phyloP scores from a whole-genome alignment of 2,329 filamentous ascomycete species.

The Zarea fungicola region DNA sequence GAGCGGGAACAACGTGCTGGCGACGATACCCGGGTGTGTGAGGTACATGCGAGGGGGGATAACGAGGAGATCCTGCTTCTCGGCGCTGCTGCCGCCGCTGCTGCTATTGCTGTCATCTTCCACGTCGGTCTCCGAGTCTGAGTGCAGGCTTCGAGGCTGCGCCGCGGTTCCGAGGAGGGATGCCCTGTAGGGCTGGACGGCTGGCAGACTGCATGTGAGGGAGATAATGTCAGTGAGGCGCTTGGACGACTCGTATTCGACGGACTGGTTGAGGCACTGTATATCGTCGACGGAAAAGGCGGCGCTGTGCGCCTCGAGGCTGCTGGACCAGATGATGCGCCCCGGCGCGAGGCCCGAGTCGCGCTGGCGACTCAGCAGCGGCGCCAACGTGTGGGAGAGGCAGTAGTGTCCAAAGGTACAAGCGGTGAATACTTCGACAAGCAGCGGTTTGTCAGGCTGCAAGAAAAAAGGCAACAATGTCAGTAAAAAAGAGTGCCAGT shows the following conservation, averaged over 20 bases:
- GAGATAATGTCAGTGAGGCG: conserved; percentile 77
- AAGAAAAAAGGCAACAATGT: neutral
- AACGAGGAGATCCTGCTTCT: conserved; percentile 14
- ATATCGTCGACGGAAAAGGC: conserved; percentile 65
- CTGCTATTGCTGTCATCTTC: conserved; percentile 20
- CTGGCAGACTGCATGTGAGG: conserved; percentile 66
- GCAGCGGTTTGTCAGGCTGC: conserved; percentile 49
- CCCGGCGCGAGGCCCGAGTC: conserved; percentile 40
- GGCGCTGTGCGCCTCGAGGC: conserved; percentile 59
- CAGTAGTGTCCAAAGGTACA: conserved; percentile 97
- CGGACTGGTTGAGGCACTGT: conserved; percentile 59
- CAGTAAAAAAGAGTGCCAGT: neutral
- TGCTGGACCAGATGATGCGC: conserved; percentile 82
- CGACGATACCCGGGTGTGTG: conserved; percentile 81
- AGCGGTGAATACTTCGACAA: conserved; percentile 82
- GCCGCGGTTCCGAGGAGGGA: conserved; percentile 46
- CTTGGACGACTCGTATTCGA: conserved; percentile 82
- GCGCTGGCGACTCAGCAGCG: conserved; percentile 56
- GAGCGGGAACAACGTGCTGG: conserved; percentile 74
- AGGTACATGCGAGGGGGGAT: conserved; percentile 63
- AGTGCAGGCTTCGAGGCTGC: conserved; percentile 16
- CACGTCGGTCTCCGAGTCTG: neutral
- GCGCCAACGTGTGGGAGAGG: conserved; percentile 72
- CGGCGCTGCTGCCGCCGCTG: too few relatives aligned
- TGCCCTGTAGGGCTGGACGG: conserved; percentile 51